Base-by-base conservation (phyloP, 2,329 filamentous ascomycete species). In the Lanzia echinophila region DNA sequence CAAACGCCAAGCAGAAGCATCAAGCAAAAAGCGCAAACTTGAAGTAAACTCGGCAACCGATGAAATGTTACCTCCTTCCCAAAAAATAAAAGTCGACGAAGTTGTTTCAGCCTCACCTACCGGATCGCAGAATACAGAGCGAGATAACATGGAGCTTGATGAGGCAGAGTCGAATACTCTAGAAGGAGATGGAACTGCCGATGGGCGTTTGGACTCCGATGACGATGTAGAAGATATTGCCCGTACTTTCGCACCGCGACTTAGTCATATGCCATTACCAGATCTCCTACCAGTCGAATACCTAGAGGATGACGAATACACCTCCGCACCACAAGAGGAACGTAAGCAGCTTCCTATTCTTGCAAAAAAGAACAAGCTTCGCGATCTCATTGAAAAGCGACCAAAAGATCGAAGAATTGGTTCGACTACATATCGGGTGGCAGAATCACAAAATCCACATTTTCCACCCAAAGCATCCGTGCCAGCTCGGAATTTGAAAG, bases 241-340 rank as follows among this genome's bases (percentile, higher is more conserved):
- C 31, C 19, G 45, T 12, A 53, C 45, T 8, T 56, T 33, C 11
- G 33, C 51, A n/a, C 22, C 39, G 3, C 38, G 24, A 19, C 31
- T 52, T 15, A 45, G 49, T 17, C 39, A 48, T 17, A 33, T 46
- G 15, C 43, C 45, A 6, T 58, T 68, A 3, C 66, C 66, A 28
- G 58, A 63, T 15, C 54, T 65, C 11, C 57, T 69, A 6, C 67
- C 67, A 1, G 55, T 52, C 3, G 65, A 67, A 45, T 65, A 60
- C 36, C 54, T 69, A 2, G 60, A 67, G 45, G 67, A 68, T 28
- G 56, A 59, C 19, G 58, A 28, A 4, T 8, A 28, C 24, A 28
- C 24, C 4, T 28, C 24, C 24, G 8, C 8, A 28, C 24, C 24
- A 4, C 24, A 8, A 4, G 24, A 28, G 8, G 8, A 4, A 28